phyloP scores from a whole-genome alignment of 768 basidiomycete species.

The Kwoniella pini region DNA sequence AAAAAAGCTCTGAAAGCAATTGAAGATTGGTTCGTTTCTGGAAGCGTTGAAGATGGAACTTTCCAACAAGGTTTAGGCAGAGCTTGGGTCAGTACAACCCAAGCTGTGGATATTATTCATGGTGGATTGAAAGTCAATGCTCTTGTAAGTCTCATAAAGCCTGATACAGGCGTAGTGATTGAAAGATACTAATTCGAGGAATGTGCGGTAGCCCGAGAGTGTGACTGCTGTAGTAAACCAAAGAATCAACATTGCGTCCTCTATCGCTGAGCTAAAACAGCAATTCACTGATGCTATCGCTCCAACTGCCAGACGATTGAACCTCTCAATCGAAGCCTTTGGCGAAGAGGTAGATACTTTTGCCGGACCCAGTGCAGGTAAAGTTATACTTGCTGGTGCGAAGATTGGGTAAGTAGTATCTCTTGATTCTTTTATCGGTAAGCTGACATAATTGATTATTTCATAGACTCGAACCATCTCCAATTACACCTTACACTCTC shows the following conservation, averaged over 20 bases:
- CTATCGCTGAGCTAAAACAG: constrained; percentile 31
- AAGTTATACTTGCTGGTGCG: not conserved
- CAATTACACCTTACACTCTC: constrained; percentile 25
- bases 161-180: not conserved
- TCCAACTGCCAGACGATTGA: constrained; percentile 32
- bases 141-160: constrained; percentile 52
- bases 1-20: constrained; percentile 23
- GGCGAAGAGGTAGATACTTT: constrained; percentile 16
- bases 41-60: constrained; percentile 8
- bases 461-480: constrained; percentile 14
- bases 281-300: constrained; percentile 26
- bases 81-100: constrained; percentile 58
- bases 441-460: not conserved
- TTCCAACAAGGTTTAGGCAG: constrained; percentile 18
- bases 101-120: constrained; percentile 68
- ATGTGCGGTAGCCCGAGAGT: constrained; percentile 33
- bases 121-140: constrained; percentile 67
- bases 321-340: constrained; percentile 42
- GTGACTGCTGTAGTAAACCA: constrained; percentile 46
- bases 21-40: constrained; percentile 11
- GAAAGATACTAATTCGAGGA: not conserved
- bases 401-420: not conserved
- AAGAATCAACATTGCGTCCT: constrained; percentile 47
- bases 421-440: constrained; percentile 1
- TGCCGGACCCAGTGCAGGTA: not conserved